Base-by-base conservation (phyloP, 257 asterid genomes). In the Handroanthus guayacan region DNA sequence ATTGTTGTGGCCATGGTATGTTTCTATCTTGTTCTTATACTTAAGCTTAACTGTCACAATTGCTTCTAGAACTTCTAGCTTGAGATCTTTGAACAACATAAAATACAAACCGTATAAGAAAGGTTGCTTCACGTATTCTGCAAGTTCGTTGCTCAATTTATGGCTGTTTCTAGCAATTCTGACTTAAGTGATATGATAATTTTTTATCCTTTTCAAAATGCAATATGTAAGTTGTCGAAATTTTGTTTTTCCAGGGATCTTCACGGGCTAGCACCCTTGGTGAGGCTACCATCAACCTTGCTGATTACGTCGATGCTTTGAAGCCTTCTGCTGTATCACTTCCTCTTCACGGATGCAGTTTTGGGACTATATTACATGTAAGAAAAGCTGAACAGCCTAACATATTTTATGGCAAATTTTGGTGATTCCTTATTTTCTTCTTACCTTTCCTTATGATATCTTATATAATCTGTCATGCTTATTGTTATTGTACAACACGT, bases 221-320 rank as follows among this genome's bases (percentile, higher is more conserved):
- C 43, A 54, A 17, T 5, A 75, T 60, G 39, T 45, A 1, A 75
- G 44, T 60, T 58, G 63, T 69, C 67, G 38, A 25, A 58, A 77
- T 69, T 69, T 80, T 66, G 37, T 76, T 67, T 67, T 74, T 70
- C 56, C 91, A 95, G 99, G 99, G 99, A 70, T 82, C 99, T 71
- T 95, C 98, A 74, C 95, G 99, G 80, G 80, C 98, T 66, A 87
- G 97, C 82, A 82, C 75, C 75, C 99, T 95, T 56, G 99, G 98
- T 36, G 99, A 95, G 86, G 96, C 96, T 76, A 84, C 83, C 18
- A 84, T 95, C 79, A 90, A 95, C 82, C 97, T 95, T 79, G 95
- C 98, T 41, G 99, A 95, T 74, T 90, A 91, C 79, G 90, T 91
- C 39, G 97, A 95, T 89, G 93, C 96, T 68, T 69, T 85, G 44